Conservation (phyloP, 352 stramenopile genomes). For the Globisporangium mamillatum region DNA sequence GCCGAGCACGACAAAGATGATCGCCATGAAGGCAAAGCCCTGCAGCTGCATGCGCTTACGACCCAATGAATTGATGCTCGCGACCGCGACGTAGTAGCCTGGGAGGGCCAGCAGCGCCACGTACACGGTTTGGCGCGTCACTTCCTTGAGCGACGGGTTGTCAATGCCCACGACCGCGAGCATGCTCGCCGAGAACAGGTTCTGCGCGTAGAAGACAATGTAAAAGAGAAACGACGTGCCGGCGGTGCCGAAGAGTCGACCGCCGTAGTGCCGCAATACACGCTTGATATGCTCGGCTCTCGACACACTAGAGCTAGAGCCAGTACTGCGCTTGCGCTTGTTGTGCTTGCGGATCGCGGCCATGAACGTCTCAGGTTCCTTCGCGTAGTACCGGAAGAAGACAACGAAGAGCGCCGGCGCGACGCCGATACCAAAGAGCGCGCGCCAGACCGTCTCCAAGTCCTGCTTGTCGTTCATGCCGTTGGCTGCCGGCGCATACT, state of each 20-base stretch:
- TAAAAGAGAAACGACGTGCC: conserved; percentile 86
- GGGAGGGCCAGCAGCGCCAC: conserved; percentile 68
- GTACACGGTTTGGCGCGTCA: conserved; percentile 56
- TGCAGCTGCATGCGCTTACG: conserved; percentile 72
- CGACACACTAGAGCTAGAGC: conserved; percentile 13
- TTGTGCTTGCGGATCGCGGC: conserved; percentile 20
- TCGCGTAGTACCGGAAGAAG: conserved; percentile 55
- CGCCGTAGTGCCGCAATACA: conserved; percentile 51
- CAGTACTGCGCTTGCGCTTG: conserved; percentile 12
- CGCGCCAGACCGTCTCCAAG: conserved; percentile 60
- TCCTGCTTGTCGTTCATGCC: conserved; percentile 32
- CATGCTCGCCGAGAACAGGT: conserved; percentile 75
- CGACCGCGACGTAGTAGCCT: conserved; percentile 78
- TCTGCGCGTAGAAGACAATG: conserved; percentile 80
- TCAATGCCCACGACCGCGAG: conserved; percentile 58
- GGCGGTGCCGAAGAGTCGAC: conserved; percentile 55
- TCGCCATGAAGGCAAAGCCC: conserved; percentile 64
- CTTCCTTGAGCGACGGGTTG: conserved; percentile 42
- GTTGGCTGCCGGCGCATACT: conserved; percentile 30
- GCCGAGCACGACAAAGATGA: conserved; percentile 58
- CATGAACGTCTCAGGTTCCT: conserved; percentile 53
- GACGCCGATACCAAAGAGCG: conserved; percentile 59
- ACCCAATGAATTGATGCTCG: conserved; percentile 65
- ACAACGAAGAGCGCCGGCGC: conserved; percentile 54
- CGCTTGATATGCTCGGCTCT: too few relatives aligned